A percentile compares a stretch with the other conserved stretches of the same genome.
phyloP scores from a whole-genome alignment of 2,329 filamentous ascomycete genomes.

The Aspergillus glaucus region DNA sequence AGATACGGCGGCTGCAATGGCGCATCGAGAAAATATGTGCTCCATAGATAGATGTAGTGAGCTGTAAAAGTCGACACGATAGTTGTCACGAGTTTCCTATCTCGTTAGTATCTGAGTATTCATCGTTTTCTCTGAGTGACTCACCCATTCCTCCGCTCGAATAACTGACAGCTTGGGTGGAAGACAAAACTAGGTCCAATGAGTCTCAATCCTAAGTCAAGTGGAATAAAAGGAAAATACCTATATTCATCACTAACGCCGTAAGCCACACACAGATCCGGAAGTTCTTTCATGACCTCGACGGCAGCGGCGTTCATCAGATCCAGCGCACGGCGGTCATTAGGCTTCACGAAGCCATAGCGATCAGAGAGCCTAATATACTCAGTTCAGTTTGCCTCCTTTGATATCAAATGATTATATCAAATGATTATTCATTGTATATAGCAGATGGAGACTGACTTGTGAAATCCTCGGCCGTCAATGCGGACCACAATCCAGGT shows the following conservation, averaged over 20 bases:
- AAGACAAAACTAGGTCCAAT: constrained; percentile 66
- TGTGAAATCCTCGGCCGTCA: constrained; percentile 91
- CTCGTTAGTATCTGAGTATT: neutral
- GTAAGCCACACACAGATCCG: constrained; percentile 82
- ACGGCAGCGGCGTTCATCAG: constrained; percentile 94
- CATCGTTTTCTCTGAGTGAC: constrained; percentile 9
- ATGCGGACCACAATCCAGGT: constrained; percentile 95
- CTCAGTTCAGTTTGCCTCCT: too few species aligned
- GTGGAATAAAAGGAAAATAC: constrained; percentile 9
- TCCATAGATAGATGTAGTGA: constrained; percentile 80
- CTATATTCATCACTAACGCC: constrained; percentile 91
- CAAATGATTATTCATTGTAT: too few species aligned
- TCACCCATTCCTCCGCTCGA: constrained; percentile 76
- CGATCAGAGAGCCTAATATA: constrained; percentile 65
- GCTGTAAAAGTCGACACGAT: constrained; percentile 90
- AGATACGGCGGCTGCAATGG: constrained; percentile 62
- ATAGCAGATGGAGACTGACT: constrained; percentile 48
- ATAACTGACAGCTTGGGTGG: constrained; percentile 72
- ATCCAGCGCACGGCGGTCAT: constrained; percentile 77
- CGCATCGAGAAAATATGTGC: constrained; percentile 64
- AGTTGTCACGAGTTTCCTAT: constrained; percentile 84
- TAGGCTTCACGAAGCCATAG: constrained; percentile 85
- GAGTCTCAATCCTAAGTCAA: neutral
- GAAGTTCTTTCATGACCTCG: constrained; percentile 73
- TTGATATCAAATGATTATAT: too few species aligned